phyloP scores from a whole-genome alignment of 768 basidiomycete genomes.

The Polyporus arcularius region DNA sequence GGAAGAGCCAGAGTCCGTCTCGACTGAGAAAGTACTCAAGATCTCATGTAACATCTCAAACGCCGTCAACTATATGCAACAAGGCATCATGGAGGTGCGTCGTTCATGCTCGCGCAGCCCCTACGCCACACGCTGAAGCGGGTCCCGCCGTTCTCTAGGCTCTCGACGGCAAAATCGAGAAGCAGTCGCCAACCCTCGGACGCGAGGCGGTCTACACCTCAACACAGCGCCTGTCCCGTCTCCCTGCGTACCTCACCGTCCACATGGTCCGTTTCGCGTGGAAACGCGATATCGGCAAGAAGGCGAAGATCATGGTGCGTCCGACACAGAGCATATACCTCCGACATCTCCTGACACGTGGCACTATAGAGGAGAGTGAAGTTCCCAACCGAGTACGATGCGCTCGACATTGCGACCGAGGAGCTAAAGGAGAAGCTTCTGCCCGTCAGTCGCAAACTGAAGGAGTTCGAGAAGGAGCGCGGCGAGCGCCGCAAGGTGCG shows the following conservation, averaged over 20 bases:
- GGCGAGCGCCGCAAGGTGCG: constrained; percentile 80
- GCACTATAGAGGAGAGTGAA: constrained; percentile 78
- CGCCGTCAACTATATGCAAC: constrained; percentile 85
- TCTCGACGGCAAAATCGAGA: constrained; percentile 84
- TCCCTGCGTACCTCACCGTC: constrained; percentile 84
- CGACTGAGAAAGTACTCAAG: constrained; percentile 78
- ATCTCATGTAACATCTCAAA: constrained; percentile 90
- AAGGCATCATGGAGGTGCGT: constrained; percentile 79
- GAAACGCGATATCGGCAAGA: constrained; percentile 87
- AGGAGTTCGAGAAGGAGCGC: constrained; percentile 83
- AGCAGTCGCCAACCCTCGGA: constrained; percentile 76
- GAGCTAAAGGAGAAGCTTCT: constrained; percentile 72
- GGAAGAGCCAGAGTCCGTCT: constrained; percentile 68
- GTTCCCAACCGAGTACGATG: constrained; percentile 88
- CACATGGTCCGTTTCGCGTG: constrained; percentile 98
- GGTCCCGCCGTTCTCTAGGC: constrained; percentile 48
- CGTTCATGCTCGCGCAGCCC: constrained; percentile 4
- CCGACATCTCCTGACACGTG: too few species aligned
- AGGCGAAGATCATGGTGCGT: constrained; percentile 94
- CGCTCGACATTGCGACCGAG: constrained; percentile 76
- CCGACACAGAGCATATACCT: neutral
- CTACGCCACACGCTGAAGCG: neutral
- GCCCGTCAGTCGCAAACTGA: constrained; percentile 70
- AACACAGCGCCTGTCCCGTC: constrained; percentile 75
- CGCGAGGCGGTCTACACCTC: constrained; percentile 83